Base-by-base conservation (phyloP, 768 basidiomycete genomes). In the Mrakia frigida region DNA sequence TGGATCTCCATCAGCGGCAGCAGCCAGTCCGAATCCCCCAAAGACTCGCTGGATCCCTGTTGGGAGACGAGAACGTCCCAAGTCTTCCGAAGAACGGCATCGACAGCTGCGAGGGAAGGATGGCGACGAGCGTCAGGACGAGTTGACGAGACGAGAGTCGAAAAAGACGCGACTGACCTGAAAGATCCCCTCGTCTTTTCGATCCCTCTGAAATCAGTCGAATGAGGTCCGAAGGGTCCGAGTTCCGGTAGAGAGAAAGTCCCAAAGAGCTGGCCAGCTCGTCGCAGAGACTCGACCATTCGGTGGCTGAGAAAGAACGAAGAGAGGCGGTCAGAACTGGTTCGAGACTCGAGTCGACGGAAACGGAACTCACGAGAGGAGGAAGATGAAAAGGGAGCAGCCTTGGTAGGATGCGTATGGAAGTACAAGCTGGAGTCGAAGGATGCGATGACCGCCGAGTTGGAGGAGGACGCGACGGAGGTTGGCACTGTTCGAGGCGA, bases 201-300 rank as follows among this genome's bases (percentile, higher is more conserved):
- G 65, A 37, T 18, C 65, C 65, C n/a, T 41, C 65, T 13, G 65
- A 37, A 1, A 68, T 39, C 21, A 68, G 35, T 41, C 65, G 65
- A n/a, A 68, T 68, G 18, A 68, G 65, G 31, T 68, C 65, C 6
- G 65, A 68, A 1, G 65, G 65, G 13, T 68, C 65, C 35, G 65
- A 39, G 39, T 68, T 68, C 4, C 35, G 16, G 23, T 39, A 68
- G 21, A 37, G 65, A 13, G 65, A 68, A 6, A 68, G 65, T n/a
- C 65, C 65, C 18, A 68, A 23, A 3, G 65, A 68, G 25, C 37
- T 68, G 11, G 65, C 65, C 21, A 68, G 65, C 37, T 68, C 65
- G 65, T 68, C 65, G 65, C 65, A 68, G 6, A 68, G 65, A 9
- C 39, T 68, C 3, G 65, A 68, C 65, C 65, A 68, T 35, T 68